Evolutionary conservation across 2,329 filamentous ascomycete genomes (phyloP).

Genomic region (Fusarium secorum): DNA sequence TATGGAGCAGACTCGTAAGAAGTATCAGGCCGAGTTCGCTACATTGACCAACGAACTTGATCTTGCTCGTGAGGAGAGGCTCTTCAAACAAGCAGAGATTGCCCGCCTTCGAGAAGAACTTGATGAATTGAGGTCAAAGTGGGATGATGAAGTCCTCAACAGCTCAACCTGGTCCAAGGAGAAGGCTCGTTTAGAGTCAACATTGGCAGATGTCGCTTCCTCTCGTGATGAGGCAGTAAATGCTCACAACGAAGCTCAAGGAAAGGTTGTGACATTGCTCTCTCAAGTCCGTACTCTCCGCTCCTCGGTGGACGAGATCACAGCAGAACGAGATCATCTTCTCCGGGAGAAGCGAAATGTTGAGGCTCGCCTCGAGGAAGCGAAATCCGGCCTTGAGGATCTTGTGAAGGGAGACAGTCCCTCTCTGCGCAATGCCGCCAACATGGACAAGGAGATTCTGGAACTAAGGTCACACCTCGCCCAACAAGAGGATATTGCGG

Average conservation of each 20-base stretch:
- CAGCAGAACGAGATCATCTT: conserved; percentile 83
- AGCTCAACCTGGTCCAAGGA: conserved; percentile 99
- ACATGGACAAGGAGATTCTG: conserved; percentile 86
- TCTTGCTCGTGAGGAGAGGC: conserved; percentile 87
- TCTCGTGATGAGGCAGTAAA: conserved; percentile 93
- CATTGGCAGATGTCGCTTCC: conserved; percentile 84
- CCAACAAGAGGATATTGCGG: conserved; percentile 91
- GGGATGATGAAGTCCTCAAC: conserved; percentile 98
- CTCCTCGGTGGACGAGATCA: conserved; percentile 83
- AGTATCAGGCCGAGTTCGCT: conserved; percentile 93
- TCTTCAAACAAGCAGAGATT: conserved; percentile 86
- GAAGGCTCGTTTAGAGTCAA: conserved; percentile 89
- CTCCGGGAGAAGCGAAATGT: conserved; percentile 89
- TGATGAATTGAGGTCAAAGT: conserved; percentile 92
- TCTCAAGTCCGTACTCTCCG: conserved; percentile 88
- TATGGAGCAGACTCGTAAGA: conserved; percentile 96
- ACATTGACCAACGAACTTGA: conserved; percentile 92
- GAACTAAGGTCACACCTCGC: conserved; percentile 89
- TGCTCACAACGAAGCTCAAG: conserved; percentile 93
- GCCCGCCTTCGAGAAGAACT: conserved; percentile 91
- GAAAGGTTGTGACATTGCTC: conserved; percentile 88
- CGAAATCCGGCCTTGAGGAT: conserved; percentile 87
- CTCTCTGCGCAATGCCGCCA: conserved; percentile 87
- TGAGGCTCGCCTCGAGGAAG: conserved; percentile 85
- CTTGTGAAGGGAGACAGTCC: conserved; percentile 85